Evolutionary conservation across 1,284 basidiomycete genomes (phyloP), one percentile per base, ranked within the genome.

Genomic region (Grifola frondosa): DNA sequence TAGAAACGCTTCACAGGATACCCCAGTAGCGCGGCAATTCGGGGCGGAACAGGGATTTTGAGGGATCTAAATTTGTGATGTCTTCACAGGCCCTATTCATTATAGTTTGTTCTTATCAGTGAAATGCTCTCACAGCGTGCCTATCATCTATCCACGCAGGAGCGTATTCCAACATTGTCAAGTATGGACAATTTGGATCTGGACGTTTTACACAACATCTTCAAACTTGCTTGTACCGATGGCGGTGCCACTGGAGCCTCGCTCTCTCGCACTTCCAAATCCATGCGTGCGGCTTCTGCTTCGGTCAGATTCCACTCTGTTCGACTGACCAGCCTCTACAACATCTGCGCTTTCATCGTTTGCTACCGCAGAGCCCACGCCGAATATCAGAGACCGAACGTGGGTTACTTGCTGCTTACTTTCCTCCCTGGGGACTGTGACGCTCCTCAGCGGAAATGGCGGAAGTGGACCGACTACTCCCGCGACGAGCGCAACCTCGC

Each of bases 401-500:
- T 52, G 17, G 41, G 34, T 17, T 44, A 44, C 20, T 44, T 52
- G 5, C 13, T 41, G 4, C 42, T 52, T 15, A 30, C 44, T 5
- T 48, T 52, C 29, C 40, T 46, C 23, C 44, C 38, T 3, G 30
- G 26, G 16, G 37, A 37, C 22, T 38, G 36, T 21, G 49, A 51
- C 23, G 48, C 51, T n/a, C 51, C 51, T 6, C 40, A 42, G 20
- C 51, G 51, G 35, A 30, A 37, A 34, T 46, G 41, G 40, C 45
- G 48, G 5, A 42, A 41, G 12, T 50, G 48, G 48, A 48, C 40
- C 6, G 46, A 53, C 48, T 53, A 50, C 25, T 40, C 51, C 15
- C 51, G 46, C 37, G 31, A 29, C 45, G 51, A 53, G 41, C 43
- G 37, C 34, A 34, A 30, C 16, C 38, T 48, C 43, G 24, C 43